Percentiles rank a stretch among this genome's conserved stretches.
phyloP scores from a whole-genome alignment of 805 yeast genomes.

The Yueomyces sp. region DNA sequence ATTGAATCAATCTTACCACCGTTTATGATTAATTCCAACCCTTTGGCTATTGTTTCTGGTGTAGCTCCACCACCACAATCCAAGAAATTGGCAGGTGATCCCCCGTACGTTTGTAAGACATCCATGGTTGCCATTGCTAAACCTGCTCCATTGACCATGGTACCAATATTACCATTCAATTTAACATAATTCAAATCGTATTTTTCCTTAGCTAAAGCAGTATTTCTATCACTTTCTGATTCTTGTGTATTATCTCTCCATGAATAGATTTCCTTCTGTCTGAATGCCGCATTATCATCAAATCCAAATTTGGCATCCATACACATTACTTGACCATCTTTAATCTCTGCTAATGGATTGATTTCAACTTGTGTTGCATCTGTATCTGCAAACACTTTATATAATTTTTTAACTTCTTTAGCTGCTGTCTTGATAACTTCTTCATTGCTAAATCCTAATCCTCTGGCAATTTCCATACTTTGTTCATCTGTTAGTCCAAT shows the following conservation, averaged over 20 bases:
- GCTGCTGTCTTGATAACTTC: conserved; percentile 74
- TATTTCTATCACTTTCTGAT: conserved; percentile 55
- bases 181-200: conserved; percentile 91
- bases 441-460: conserved; percentile 65
- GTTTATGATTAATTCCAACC: conserved; percentile 63
- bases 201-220: conserved; percentile 63
- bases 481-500: conserved; percentile 64
- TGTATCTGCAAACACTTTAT: conserved; percentile 76
- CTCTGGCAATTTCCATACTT: conserved; percentile 65
- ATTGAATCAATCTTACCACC: conserved; percentile 43
- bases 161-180: conserved; percentile 96
- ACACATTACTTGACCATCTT: conserved; percentile 57
- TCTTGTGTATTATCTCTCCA: conserved; percentile 98
- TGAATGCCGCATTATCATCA: conserved; percentile 91
- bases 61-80: conserved; percentile 99
- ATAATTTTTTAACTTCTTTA: conserved; percentile 70
- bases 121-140: conserved; percentile 99
- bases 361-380: conserved; percentile 98
- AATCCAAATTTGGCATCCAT: conserved; percentile 99
- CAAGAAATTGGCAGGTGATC: conserved; percentile 97
- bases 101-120: conserved; percentile 94
- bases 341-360: conserved; percentile 92
- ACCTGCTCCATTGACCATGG: conserved; percentile 99
- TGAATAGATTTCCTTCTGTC: conserved; percentile 86
- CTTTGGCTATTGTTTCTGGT: conserved; percentile 94